Evolutionary conservation across 805 yeast species (phyloP), one percentile per base, ranked within the genome.

Genomic region (Yarrowia bubula): DNA sequence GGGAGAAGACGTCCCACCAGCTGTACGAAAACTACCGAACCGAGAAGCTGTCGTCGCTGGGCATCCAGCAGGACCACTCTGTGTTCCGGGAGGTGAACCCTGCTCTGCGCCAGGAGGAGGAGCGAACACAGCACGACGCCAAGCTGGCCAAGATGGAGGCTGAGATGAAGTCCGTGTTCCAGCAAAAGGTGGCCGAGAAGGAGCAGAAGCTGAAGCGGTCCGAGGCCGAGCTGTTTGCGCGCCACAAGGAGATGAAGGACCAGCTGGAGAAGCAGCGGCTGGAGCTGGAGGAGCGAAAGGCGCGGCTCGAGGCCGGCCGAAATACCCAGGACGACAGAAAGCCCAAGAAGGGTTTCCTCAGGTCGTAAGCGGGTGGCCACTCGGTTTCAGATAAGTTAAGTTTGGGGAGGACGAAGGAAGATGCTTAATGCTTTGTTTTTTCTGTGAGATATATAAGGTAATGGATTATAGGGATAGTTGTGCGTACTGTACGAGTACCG

Each of bases 81-180:
- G 98, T 93, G n/a, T 95, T 95, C 81, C 86, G 88, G 75, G 98
- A 91, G 75, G 91, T 92, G 74, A 97, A 93, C 77, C 99, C 99
- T 35, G 85, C 88, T 64, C 82, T 88, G 70, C 90, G 90, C 79
- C 96, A 91, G 77, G 96, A 89, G 77, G 98, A 95, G 78, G 98
- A 95, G 78, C 88, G 89, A 73, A 87, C 88, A 39, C 82, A 90
- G 74, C 98, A 95, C 75, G 97, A 91, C 79, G 96, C 96, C 68
- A 92, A 93, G 75, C 82, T 95, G 72, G 88, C 92, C 66, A 91
- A 90, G 80, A 85, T 95, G 88, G 98, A 95, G 80, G 84, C 91
- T 44, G 98, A 95, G 78, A 92, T 95, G 98, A 92, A 93, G 80
- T 82, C 87, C 32, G 96, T 95, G 65, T 95, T 95, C 86, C 96